Base-by-base conservation (phyloP, 441 rosid species). In the Arabidopsis lyrata region DNA sequence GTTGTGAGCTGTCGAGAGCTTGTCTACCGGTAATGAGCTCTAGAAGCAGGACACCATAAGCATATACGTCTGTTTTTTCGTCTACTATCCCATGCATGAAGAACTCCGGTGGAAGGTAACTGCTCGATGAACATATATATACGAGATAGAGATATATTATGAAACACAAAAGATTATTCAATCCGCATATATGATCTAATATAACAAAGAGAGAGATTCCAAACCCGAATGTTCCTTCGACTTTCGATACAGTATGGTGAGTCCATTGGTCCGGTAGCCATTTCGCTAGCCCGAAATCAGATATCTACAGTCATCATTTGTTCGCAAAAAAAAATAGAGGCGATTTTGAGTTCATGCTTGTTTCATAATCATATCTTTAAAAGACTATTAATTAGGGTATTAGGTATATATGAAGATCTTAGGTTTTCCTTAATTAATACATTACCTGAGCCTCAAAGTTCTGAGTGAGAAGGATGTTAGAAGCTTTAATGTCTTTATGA, bases 221-320 rank as follows among this genome's bases (percentile, higher is more conserved):
- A 27, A 78, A 95, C 99, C 99, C 99, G 55, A 95, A 92, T 76
- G 97, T 95, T 85, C 97, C 97, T 86, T 92, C 97, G 5, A 95
- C 76, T 80, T 89, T 86, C 0, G 88, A 87, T 61, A 92, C 92
- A 0, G 83, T 84, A 73, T 95, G 99, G 75, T 92, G 99, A 75
- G 94, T 88, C 96, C 96, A 90, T 36, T 95, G 87, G 77, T 92
- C 97, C 0, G 97, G 97, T 66, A 95, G 77, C 97, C 99, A 92
- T 83, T 89, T 95, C 8, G 97, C 86, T 8, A 95, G 89, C 57
- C 97, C 99, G 7, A 95, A 92, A 86, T 95, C 99, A 53, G 99
- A 90, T 75, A 95, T 89, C 97, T 92, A 81, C 24, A 67, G 31
- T n/a, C 20, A 61, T 32, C 15, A 39, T 50, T 57, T 41, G 49